Base-by-base conservation (phyloP, 371 early-diverging fungal genomes). In the Haplosporangium sp. region DNA sequence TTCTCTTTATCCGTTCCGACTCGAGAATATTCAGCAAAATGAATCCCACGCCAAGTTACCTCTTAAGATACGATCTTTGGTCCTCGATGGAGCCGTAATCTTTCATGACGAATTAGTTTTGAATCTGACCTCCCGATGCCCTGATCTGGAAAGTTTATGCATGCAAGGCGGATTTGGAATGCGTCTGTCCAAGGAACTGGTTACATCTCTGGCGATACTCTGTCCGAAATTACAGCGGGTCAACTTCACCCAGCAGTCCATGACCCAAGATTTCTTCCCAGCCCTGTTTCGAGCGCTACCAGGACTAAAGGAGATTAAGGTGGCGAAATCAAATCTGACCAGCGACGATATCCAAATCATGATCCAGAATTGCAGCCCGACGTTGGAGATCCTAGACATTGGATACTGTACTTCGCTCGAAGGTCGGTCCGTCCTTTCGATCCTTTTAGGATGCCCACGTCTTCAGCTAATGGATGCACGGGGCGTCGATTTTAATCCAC, bases 131-230 rank as follows among this genome's bases (percentile, higher is more conserved):
- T 62, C 73, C 10, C 51, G 65, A 46, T 73, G 73, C 40, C 73
- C 73, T n/a, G 62, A 62, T 13, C 45, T 73, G 29, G 48, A 56
- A 23, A 36, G 21, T 10, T 37, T 73, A 5, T 73, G 50, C 7
- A 73, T 73, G 73, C 62, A 73, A 51, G 53, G 67, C 21, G 62
- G 73, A 52, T 62, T 62, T 29, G 73, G 73, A 10, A 66, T 73
- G 21, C 73, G 73, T 6, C 67, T 73, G 11, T 62, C 73, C 6
- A 23, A 56, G 5, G 29, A 36, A 0, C 67, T 73, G 20, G 62
- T 66, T 37, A 38, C 59, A 14, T 23, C 57, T 0, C 46, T 73
- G 3, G 57, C 62, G 6, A 11, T 46, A 18, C 23, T 51, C 11
- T 52, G 62, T 18, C 67, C 73, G 14, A 54, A 14, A 14, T 16